phyloP scores from a whole-genome alignment of 352 stramenopile genomes.

The Phytophthora cactorum region DNA sequence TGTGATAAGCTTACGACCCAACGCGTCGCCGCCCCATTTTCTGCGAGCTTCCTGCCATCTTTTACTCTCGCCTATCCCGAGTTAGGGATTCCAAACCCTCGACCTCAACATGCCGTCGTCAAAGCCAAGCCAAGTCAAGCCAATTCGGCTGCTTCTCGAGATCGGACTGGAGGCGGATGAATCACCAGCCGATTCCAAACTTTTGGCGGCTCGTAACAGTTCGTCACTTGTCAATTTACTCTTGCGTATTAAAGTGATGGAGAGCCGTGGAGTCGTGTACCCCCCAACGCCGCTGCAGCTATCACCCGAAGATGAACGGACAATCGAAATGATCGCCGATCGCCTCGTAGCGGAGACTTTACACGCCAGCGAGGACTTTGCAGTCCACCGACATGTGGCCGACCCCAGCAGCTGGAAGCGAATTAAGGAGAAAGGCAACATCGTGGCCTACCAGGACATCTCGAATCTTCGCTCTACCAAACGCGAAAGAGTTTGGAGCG shows the following conservation, averaged over 20 bases:
- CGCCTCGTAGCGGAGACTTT: slow-evolving; percentile 63
- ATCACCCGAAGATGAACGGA: slow-evolving; percentile 48
- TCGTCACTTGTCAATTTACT: slow-evolving; percentile 25
- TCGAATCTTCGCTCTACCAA: slow-evolving; percentile 1
- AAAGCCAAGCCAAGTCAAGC: slow-evolving; percentile 8
- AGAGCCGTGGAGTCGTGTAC: slow-evolving; percentile 12
- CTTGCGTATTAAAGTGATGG: slow-evolving; percentile 14
- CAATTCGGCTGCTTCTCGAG: slow-evolving; percentile 30
- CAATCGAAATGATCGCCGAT: slow-evolving; percentile 50
- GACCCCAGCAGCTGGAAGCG: slow-evolving; percentile 53
- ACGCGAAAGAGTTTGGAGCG: slow-evolving; percentile 42
- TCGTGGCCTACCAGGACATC: slow-evolving; percentile 57
- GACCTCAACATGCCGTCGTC: slow-evolving; percentile 9
- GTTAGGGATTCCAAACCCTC: slow-evolving; percentile 13
- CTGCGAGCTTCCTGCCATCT: slow-evolving; percentile 4
- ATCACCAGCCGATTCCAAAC: slow-evolving; percentile 8
- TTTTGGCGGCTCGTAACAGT: slow-evolving; percentile 10
- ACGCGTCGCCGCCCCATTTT: slow-evolving; percentile 8
- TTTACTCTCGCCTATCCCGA: slow-evolving; percentile 21
- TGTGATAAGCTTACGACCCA: not conserved
- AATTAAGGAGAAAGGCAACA: slow-evolving; percentile 51
- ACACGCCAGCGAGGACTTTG: slow-evolving; percentile 53
- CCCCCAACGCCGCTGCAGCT: slow-evolving; percentile 31
- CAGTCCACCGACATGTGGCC: slow-evolving; percentile 37
- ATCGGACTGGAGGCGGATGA: slow-evolving; percentile 23